phyloP scores from a whole-genome alignment of 352 stramenopile species.

The Phytophthora fragariae region DNA sequence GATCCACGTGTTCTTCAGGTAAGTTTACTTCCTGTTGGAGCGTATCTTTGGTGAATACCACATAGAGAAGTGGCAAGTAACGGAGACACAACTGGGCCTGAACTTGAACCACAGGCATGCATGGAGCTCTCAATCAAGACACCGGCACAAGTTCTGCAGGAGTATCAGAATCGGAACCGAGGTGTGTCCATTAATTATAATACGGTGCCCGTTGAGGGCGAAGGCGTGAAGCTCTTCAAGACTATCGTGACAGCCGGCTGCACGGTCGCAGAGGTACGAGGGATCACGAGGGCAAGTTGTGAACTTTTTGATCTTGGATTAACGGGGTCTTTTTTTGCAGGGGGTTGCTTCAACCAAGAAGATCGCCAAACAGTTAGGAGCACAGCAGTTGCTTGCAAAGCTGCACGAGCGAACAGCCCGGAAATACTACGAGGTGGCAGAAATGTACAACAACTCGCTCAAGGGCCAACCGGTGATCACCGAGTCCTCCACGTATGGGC shows the following conservation, averaged over 20 bases:
- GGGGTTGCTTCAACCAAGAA: conserved; percentile 83
- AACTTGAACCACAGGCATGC: conserved; percentile 51
- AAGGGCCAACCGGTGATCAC: conserved; percentile 42
- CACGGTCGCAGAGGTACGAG: conserved; percentile 68
- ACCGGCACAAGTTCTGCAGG: conserved; percentile 84
- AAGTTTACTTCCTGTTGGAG: neutral
- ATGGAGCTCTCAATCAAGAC: conserved; percentile 86
- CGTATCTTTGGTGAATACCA: conserved; percentile 15
- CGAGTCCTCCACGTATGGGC: conserved; percentile 32
- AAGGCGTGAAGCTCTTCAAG: conserved; percentile 81
- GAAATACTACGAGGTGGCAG: conserved; percentile 71
- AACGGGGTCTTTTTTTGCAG: conserved; percentile 37
- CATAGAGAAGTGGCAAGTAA: conserved; percentile 7
- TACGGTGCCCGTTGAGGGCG: conserved; percentile 57
- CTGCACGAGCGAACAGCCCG: conserved; percentile 61
- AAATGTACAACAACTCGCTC: conserved; percentile 70
- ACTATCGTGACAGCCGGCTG: conserved; percentile 78
- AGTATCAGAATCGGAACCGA: conserved; percentile 86
- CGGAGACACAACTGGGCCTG: neutral
- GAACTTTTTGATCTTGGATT: conserved; percentile 16
- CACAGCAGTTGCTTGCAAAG: conserved; percentile 72
- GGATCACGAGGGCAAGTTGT: neutral
- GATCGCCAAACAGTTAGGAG: conserved; percentile 80
- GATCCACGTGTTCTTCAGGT: conserved; percentile 77
- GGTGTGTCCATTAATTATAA: conserved; percentile 88